These are phyloP conservation scores for Pseudonitzschia delicatissima DNA, from an alignment of 108 stramenopile species.

Conservation along the genomic window DNA sequence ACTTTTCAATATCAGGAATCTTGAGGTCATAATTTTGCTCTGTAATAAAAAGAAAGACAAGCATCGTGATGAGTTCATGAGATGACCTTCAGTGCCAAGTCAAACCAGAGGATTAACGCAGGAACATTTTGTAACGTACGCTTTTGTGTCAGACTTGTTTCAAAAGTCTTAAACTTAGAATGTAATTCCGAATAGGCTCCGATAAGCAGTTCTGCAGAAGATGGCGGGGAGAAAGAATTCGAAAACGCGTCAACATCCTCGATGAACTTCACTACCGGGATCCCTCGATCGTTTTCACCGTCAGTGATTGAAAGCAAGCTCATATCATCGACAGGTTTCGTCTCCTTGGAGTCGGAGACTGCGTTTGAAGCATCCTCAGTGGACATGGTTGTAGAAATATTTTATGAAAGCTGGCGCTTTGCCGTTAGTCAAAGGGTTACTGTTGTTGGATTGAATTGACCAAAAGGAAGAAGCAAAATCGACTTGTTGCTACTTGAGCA, in stretches of 20 bases:
- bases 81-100: not conserved
- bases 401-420: too few species aligned
- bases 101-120: not conserved
- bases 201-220: slow-evolving; percentile 81
- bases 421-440: too few species aligned
- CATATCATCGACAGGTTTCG: slow-evolving; percentile 27
- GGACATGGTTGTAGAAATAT: not conserved
- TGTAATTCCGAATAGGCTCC: slow-evolving; percentile 85
- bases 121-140: slow-evolving; percentile 30
- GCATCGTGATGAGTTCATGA: not conserved
- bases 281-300: slow-evolving; percentile 72
- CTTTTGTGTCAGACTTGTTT: slow-evolving; percentile 68
- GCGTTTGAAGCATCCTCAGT: not conserved
- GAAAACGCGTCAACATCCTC: slow-evolving; percentile 83
- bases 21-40: slow-evolving; percentile 54
- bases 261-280: slow-evolving; percentile 81
- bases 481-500: too few species aligned
- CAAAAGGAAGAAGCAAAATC: too few species aligned
- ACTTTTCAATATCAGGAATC: slow-evolving; percentile 88
- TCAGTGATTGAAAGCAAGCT: slow-evolving; percentile 75
- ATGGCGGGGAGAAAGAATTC: slow-evolving; percentile 71
- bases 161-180: slow-evolving; percentile 83
- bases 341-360: not conserved
- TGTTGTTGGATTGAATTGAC: too few species aligned
- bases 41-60: slow-evolving; percentile 10